Percentiles rank a stretch among this genome's conserved stretches.
These are phyloP conservation scores for Erysimum cheiranthoides DNA, from an alignment of 345 rosid genomes.

Conservation along the genomic window DNA sequence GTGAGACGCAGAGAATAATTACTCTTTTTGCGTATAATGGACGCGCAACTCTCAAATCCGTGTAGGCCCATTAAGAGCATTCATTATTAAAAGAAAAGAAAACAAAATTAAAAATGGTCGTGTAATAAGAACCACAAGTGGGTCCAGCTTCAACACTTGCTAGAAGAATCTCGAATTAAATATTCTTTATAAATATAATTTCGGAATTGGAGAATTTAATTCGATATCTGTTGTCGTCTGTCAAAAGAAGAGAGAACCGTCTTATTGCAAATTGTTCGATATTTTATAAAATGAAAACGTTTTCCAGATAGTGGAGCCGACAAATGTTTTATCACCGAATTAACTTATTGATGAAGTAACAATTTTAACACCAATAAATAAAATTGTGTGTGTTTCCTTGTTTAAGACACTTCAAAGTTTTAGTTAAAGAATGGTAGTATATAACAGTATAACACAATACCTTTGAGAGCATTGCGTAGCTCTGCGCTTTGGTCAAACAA, in stretches of 20 bases:
- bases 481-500: too few species aligned
- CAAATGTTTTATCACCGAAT: too few species aligned
- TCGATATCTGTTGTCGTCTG: not conserved
- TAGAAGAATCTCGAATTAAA: slow-evolving; percentile 22
- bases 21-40: slow-evolving; percentile 24
- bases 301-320: not conserved
- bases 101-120: not conserved
- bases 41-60: slow-evolving; percentile 32
- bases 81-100: not conserved
- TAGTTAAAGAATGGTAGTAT: too few species aligned
- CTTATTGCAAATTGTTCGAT: slow-evolving; percentile 12
- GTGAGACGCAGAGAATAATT: slow-evolving; percentile 26
- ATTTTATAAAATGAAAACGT: not conserved
- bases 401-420: too few species aligned
- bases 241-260: not conserved
- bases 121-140: slow-evolving; percentile 31
- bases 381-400: too few species aligned
- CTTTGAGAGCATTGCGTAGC: too few species aligned
- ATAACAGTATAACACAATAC: too few species aligned
- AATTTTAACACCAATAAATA: too few species aligned
- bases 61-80: slow-evolving; percentile 26
- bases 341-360: too few species aligned
- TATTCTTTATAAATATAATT: not conserved
- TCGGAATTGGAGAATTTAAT: not conserved
- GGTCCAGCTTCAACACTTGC: slow-evolving; percentile 24